phyloP scores from a whole-genome alignment of 495 filamentous ascomycete genomes.

The Penicillium malachiteum region DNA sequence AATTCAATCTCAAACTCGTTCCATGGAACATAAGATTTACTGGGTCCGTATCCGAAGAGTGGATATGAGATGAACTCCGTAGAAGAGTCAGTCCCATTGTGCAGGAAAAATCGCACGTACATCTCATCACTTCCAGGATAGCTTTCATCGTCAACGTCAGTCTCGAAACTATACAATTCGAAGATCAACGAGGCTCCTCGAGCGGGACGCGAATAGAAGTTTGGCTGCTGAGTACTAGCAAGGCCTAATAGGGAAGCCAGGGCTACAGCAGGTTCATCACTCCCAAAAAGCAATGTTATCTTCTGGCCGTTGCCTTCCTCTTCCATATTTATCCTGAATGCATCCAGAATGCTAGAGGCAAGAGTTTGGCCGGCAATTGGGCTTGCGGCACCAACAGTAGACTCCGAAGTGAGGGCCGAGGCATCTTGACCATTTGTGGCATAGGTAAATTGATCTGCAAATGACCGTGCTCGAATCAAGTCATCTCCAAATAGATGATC shows the following conservation, averaged over 20 bases:
- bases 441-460: slow-evolving; percentile 66
- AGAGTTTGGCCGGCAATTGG: slow-evolving; percentile 67
- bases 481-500: slow-evolving; percentile 50
- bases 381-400: slow-evolving; percentile 41
- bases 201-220: slow-evolving; percentile 70
- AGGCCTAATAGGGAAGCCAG: slow-evolving; percentile 72
- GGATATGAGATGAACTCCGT: slow-evolving; percentile 56
- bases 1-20: slow-evolving; percentile 60
- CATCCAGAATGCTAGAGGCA: slow-evolving; percentile 57
- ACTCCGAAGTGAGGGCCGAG: slow-evolving; percentile 32
- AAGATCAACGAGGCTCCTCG: slow-evolving; percentile 69
- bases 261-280: slow-evolving; percentile 67
- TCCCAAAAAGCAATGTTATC: slow-evolving; percentile 67
- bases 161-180: slow-evolving; percentile 67
- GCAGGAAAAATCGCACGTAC: slow-evolving; percentile 72
- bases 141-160: slow-evolving; percentile 34
- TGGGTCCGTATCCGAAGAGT: slow-evolving; percentile 60
- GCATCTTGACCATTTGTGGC: slow-evolving; percentile 60
- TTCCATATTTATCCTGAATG: slow-evolving; percentile 52
- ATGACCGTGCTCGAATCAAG: slow-evolving; percentile 56
- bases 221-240: slow-evolving; percentile 41
- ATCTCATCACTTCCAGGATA: slow-evolving; percentile 59
- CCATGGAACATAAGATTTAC: slow-evolving; percentile 56
- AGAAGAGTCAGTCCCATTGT: slow-evolving; percentile 66
- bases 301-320: slow-evolving; percentile 42